Conservation (phyloP, 2,329 filamentous ascomycete genomes). For the Sporothrix mexicana region DNA sequence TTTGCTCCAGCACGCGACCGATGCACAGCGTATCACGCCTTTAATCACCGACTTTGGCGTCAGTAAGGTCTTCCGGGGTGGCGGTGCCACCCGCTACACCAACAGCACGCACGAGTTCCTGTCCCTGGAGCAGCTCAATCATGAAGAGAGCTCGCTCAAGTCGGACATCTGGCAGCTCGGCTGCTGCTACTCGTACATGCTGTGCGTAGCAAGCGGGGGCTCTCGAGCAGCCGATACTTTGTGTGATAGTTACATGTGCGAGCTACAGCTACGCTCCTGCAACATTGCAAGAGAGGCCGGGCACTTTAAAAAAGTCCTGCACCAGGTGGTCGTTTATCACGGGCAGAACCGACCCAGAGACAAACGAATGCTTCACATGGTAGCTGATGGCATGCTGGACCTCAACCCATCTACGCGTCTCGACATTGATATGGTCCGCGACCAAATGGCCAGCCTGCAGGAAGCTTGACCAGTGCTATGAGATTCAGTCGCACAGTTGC, state of each 20-base stretch:
- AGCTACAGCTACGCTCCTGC: neutral
- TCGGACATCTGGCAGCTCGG: slow-evolving; percentile 1
- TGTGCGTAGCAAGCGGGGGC: neutral
- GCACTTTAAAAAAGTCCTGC: neutral
- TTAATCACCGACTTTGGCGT: neutral
- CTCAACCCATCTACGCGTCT: neutral
- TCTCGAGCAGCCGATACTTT: neutral
- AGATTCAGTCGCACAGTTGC: neutral
- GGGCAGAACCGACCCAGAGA: neutral
- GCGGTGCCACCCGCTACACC: neutral
- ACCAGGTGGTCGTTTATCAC: neutral
- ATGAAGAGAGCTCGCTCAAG: neutral
- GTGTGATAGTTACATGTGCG: neutral
- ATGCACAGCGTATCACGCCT: neutral
- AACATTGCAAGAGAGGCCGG: neutral
- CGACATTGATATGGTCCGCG: neutral
- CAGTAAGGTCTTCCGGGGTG: neutral
- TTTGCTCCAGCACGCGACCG: neutral
- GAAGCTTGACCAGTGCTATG: neutral
- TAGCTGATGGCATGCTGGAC: neutral
- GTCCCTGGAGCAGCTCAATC: neutral
- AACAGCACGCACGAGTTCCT: slow-evolving; percentile 7
- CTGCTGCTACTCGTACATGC: neutral
- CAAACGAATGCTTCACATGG: neutral
- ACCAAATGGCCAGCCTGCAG: neutral